phyloP scores from a whole-genome alignment of 257 asterid genomes.

The Dorcoceras hygrometricum region DNA sequence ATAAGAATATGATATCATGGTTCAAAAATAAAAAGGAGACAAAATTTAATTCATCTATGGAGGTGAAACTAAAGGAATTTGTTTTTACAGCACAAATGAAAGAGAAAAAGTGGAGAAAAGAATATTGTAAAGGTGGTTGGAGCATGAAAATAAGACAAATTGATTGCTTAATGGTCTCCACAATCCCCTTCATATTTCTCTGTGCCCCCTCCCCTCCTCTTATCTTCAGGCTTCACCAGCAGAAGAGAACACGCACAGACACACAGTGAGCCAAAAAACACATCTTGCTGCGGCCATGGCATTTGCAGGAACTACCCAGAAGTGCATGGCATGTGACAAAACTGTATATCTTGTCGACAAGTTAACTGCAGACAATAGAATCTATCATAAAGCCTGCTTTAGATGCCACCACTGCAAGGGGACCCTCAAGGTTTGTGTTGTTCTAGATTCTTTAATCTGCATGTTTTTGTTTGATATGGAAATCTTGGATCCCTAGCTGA shows the following conservation, averaged over 20 bases:
- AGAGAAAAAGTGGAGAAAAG: neutral
- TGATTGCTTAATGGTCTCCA: constrained; percentile 29
- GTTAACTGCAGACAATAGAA: constrained; percentile 82
- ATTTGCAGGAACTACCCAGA: constrained; percentile 97
- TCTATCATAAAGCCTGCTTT: constrained; percentile 91
- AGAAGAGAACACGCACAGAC: too few relatives aligned
- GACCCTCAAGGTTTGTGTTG: constrained; percentile 70
- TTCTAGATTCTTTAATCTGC: neutral
- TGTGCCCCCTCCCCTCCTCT: constrained; percentile 26
- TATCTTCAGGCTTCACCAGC: constrained; percentile 29
- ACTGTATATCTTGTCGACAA: constrained; percentile 92
- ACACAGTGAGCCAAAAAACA: neutral
- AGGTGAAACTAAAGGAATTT: neutral
- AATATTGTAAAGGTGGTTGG: constrained; percentile 29
- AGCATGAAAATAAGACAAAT: constrained; percentile 40
- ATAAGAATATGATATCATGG: neutral
- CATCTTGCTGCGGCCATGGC: constrained; percentile 51
- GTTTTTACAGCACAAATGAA: neutral
- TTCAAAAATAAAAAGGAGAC: too few relatives aligned
- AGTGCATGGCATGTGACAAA: constrained; percentile 93
- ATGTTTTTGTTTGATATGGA: neutral
- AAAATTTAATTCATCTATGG: too few relatives aligned
- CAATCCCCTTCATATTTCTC: constrained; percentile 16
- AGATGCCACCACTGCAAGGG: constrained; percentile 98
- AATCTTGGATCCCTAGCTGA: neutral